Evolutionary conservation across 306 rosid species (phyloP).

Genomic region (Alnus glutinosa): DNA sequence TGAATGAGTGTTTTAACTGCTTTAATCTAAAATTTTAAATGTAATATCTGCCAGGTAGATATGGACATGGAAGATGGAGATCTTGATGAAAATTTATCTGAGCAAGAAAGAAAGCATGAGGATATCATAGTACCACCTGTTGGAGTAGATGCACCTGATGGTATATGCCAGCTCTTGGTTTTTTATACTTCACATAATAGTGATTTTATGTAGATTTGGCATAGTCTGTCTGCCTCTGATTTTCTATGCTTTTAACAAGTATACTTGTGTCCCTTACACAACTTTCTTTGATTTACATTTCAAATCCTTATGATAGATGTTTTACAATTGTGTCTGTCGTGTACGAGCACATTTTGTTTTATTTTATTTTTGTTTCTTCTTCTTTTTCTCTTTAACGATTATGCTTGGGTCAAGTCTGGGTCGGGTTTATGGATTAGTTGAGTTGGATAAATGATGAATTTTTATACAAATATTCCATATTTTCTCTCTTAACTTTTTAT

Average conservation of each 20-base stretch:
- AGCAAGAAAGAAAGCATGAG: constrained; percentile 52
- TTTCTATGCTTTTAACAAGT: not conserved
- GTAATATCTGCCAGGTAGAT: constrained; percentile 70
- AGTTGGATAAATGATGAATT: not conserved
- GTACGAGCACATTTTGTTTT: not conserved
- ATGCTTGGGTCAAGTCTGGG: not conserved
- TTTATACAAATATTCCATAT: not conserved
- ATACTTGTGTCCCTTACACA: not conserved
- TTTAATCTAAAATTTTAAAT: not conserved
- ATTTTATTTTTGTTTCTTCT: not conserved
- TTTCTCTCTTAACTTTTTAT: not conserved
- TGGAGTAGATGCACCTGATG: constrained; percentile 44
- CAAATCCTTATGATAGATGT: not conserved
- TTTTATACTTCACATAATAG: not conserved
- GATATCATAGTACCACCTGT: constrained; percentile 42
- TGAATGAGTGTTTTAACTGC: not conserved
- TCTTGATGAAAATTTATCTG: constrained; percentile 41
- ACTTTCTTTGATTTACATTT: not conserved
- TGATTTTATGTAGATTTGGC: not conserved
- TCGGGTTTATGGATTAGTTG: not conserved
- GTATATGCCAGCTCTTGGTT: constrained; percentile 28
- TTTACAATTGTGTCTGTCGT: not conserved
- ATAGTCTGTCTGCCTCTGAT: constrained; percentile 3
- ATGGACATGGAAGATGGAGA: constrained; percentile 93
- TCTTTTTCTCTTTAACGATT: not conserved